A percentile compares a stretch with the other conserved stretches of the same genome.
Conservation (phyloP, 495 filamentous ascomycete genomes). For the Penicillium pulvis region DNA sequence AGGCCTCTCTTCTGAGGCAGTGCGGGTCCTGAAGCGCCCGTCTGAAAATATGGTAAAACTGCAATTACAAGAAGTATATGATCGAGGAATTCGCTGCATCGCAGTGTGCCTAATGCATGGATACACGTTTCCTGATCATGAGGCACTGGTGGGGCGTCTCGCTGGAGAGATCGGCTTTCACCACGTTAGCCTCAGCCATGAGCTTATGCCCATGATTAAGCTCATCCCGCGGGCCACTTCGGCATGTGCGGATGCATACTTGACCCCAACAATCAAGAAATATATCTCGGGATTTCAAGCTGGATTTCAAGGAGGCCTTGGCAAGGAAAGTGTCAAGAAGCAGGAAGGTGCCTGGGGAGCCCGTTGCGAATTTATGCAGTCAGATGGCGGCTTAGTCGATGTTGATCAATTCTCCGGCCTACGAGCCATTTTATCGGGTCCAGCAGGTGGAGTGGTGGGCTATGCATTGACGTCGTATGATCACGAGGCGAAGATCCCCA, state of each 20-base stretch:
- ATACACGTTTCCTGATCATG: slow-evolving; percentile 51
- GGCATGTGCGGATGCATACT: slow-evolving; percentile 88
- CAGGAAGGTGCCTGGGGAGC: slow-evolving; percentile 46
- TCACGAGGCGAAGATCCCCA: slow-evolving; percentile 71
- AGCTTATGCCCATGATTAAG: slow-evolving; percentile 79
- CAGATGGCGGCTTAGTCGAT: slow-evolving; percentile 51
- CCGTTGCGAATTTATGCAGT: slow-evolving; percentile 51
- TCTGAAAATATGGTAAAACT: slow-evolving; percentile 25
- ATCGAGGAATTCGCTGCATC: slow-evolving; percentile 42
- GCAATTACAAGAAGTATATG: slow-evolving; percentile 38
- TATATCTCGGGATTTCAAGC: slow-evolving; percentile 82
- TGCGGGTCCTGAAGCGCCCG: slow-evolving; percentile 42
- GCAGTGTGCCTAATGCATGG: slow-evolving; percentile 51
- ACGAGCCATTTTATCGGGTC: slow-evolving; percentile 55
- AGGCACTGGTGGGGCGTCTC: slow-evolving; percentile 25
- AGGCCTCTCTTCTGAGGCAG: slow-evolving; percentile 36
- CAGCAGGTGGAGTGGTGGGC: slow-evolving; percentile 72
- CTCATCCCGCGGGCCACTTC: slow-evolving; percentile 73
- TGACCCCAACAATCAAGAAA: slow-evolving; percentile 86
- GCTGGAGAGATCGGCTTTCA: slow-evolving; percentile 40
- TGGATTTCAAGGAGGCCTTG: slow-evolving; percentile 52
- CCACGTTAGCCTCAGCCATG: slow-evolving; percentile 54
- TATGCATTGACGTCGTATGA: slow-evolving; percentile 90
- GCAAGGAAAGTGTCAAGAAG: slow-evolving; percentile 28
- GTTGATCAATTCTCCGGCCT: slow-evolving; percentile 52